Evolutionary conservation across 805 yeast species (phyloP).

Genomic region (Suhomyces xylopsoci): DNA sequence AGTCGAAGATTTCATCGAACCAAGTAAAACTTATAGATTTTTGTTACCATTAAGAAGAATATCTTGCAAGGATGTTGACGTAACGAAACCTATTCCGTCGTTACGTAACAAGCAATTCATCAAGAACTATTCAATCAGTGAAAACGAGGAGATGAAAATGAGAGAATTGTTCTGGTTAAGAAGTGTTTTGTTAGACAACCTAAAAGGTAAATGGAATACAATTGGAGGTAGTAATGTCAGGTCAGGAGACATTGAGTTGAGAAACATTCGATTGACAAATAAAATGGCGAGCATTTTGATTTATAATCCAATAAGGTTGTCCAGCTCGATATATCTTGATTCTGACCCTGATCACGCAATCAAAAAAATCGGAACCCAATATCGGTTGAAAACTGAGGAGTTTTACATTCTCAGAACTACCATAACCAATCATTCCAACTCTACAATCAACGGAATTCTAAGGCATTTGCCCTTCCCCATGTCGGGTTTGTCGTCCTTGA

Average conservation of each 20-base stretch:
- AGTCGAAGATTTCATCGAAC: conserved; percentile 27
- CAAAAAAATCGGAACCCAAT: conserved; percentile 25
- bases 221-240: conserved; percentile 20
- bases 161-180: conserved; percentile 80
- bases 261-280: conserved; percentile 61
- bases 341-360: conserved; percentile 10
- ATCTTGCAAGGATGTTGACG: conserved; percentile 37
- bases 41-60: conserved; percentile 68
- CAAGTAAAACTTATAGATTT: conserved; percentile 46
- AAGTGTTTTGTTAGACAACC: conserved; percentile 53
- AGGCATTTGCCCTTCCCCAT: conserved; percentile 54
- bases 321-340: conserved; percentile 8
- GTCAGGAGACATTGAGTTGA: conserved; percentile 59
- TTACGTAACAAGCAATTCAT: conserved; percentile 68
- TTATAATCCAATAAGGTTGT: conserved; percentile 21
- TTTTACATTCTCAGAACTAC: conserved; percentile 50
- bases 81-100: conserved; percentile 64
- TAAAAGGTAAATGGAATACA: conserved; percentile 67
- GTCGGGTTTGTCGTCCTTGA: conserved; percentile 9
- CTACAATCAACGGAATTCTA: conserved; percentile 50
- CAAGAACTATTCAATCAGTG: conserved; percentile 50
- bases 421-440: conserved; percentile 47
- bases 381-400: conserved; percentile 40
- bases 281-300: conserved; percentile 57
- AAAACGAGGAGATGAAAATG: conserved; percentile 54